Conservation (phyloP, 2,329 filamentous ascomycete genomes). For the Paraphoma sp. region DNA sequence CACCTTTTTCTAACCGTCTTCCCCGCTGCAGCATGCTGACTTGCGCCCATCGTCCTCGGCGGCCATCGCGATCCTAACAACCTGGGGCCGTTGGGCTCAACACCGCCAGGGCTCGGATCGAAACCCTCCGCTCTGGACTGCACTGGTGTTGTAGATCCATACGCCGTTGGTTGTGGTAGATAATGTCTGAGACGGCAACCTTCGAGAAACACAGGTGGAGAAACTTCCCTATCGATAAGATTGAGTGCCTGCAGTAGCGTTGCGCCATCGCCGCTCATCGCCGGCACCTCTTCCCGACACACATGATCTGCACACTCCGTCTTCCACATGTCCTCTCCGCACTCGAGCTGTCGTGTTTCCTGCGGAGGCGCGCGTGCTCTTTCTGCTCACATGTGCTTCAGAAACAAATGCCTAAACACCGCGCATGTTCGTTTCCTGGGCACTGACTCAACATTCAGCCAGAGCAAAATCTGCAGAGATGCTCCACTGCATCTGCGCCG, state of each 20-base stretch:
- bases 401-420: background rate
- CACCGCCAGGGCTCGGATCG: background rate
- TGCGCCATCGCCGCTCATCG: background rate
- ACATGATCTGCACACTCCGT: background rate
- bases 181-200: background rate
- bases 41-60: background rate
- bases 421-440: background rate
- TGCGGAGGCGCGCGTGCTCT: too few species aligned
- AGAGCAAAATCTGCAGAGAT: background rate
- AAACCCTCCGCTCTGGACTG: background rate
- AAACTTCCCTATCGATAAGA: slow-evolving; percentile 29
- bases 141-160: background rate
- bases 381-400: too few species aligned
- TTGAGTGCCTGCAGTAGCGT: slow-evolving; percentile 19
- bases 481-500: too few species aligned
- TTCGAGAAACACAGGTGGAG: slow-evolving; percentile 17
- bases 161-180: background rate
- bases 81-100: background rate
- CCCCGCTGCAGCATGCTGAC: background rate
- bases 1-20: background rate
- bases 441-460: background rate
- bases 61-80: background rate
- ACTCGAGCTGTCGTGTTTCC: background rate
- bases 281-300: slow-evolving; percentile 11
- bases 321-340: background rate